Evolutionary conservation across 1,139 yeast species (phyloP).

Genomic region (Hemisphaericaspora xylofermentans): DNA sequence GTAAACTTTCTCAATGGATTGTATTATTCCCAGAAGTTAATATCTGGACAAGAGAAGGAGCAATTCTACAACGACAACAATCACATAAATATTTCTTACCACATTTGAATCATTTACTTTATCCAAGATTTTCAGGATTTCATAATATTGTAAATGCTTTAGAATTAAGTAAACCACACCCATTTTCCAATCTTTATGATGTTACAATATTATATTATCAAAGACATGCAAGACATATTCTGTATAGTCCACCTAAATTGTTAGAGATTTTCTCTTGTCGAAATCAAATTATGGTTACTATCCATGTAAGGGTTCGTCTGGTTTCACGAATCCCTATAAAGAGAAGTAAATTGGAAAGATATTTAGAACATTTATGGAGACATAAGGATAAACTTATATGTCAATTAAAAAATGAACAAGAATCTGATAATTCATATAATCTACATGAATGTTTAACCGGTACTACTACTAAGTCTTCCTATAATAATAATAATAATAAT

Average conservation of each 20-base stretch:
- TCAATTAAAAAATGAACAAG: conserved; percentile 10
- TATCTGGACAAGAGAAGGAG: conserved; percentile 50
- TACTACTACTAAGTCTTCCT: too few relatives aligned
- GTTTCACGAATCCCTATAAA: conserved; percentile 52
- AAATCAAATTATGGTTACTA: conserved; percentile 40
- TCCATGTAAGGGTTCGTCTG: conserved; percentile 50
- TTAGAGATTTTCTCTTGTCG: conserved; percentile 52
- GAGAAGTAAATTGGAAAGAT: conserved; percentile 57
- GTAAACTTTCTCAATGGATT: conserved; percentile 50
- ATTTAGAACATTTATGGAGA: conserved; percentile 73
- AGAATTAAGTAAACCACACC: conserved; percentile 11
- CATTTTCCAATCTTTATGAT: conserved; percentile 49
- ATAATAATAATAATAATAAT: not conserved
- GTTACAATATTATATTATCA: conserved; percentile 48
- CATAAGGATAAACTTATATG: conserved; percentile 51
- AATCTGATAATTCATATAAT: not conserved
- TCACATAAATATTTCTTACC: conserved; percentile 55
- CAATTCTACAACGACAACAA: conserved; percentile 48
- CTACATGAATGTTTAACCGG: not conserved
- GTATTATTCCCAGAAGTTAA: conserved; percentile 75
- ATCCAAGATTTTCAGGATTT: conserved; percentile 62
- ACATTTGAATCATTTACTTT: conserved; percentile 50
- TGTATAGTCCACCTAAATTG: conserved; percentile 47
- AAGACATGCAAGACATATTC: conserved; percentile 12
- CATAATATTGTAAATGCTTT: conserved; percentile 39